Evolutionary conservation across 2,329 filamentous ascomycete species (phyloP), one percentile per base, ranked within the genome.

Genomic region (Hypoxylon sp.): DNA sequence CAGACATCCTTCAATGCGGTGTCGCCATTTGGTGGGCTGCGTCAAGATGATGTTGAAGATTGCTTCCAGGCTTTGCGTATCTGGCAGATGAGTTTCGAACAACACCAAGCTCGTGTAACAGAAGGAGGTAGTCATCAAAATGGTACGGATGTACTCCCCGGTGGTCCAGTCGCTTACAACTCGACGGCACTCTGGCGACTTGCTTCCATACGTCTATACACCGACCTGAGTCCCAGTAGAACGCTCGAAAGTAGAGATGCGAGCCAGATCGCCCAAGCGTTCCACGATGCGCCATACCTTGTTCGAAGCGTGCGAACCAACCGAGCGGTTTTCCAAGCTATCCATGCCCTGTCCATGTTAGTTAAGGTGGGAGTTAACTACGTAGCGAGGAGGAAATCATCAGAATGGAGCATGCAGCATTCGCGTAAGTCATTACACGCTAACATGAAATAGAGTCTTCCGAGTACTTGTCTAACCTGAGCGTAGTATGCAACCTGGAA

Each of bases 321-420:
- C 32, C 80, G 87, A 47, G 89, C 89, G 0, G 84, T 91, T 0
- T 83, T 90, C 26, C 89, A 91, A 70, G 87, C 88, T 1, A 86
- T 89, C 26, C 89, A 91, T 71, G 88, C 89, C 0, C 78, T 92
- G 34, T 89, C 87, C 3, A 87, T 90, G 79, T 79, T 89, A 22
- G 86, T 90, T 61, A 89, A 88, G 72, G 80, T 83, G 13, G 86
- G 86, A 0, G 85, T 89, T 19, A 87, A 86, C 68, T 88, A 87
- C 68, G 85, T 88, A 49, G 85, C 86, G 43, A 82, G 84, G 65
- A 85, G 85, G 4, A 87, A 88, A 74, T 86, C 85, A 1, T 78
- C 84, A 0, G 84, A 87, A 71, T 88, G 86, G 86, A 87, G 85
- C 70, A 87, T 88, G 71, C 85, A 88, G 64, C 84, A 88, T 73